Base-by-base conservation (phyloP, 2,329 filamentous ascomycete species). In the Fusarium chaquense region DNA sequence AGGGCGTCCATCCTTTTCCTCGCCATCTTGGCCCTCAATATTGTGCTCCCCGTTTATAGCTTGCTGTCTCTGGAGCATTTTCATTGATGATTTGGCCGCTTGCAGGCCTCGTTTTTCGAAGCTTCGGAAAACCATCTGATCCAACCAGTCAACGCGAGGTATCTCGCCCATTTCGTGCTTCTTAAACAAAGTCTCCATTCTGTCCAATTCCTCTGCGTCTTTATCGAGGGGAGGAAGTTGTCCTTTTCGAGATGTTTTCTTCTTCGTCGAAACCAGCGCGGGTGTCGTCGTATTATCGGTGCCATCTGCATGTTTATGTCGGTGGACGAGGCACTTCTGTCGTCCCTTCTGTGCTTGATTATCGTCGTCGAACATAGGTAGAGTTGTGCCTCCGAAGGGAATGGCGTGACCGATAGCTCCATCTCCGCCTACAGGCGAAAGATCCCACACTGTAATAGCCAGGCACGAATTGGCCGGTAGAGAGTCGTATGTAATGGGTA, bases 131-230 rank as follows among this genome's bases (percentile, higher is more conserved):
- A 98, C 94, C 73, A 98, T 86, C 75, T 96, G 93, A 78, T 99
- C 96, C 44, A 99, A 87, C 97, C 96, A 99, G 74, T 97, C 93
- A 49, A 97, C 92, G 18, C 94, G 89, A 1, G 93, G 90, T 28
- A 99, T 95, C 78, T 99, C 96, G 20, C 94, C 94, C 91, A 98
- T 97, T 77, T 99, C 97, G 76, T 98, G 96, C 80, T 97, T 97
- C 81, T 99, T 99, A 77, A 99, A 92, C 24, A 98, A 80, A 56
- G 89, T 91, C 76, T 98, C 94, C 72, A 99, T 87, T 20, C 96
- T 87, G 74, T 98, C 94, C 66, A 98, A 86, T 79, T 99, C 96
- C 55, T 93, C 90, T n/a, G 82, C 82, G 63, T 97, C 89, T 72
- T 91, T 91, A 60, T 92, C 89, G n/a, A 88, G 82, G 1, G 83